Evolutionary conservation across 1,139 yeast species (phyloP).

Genomic region (Pichia sp.): DNA sequence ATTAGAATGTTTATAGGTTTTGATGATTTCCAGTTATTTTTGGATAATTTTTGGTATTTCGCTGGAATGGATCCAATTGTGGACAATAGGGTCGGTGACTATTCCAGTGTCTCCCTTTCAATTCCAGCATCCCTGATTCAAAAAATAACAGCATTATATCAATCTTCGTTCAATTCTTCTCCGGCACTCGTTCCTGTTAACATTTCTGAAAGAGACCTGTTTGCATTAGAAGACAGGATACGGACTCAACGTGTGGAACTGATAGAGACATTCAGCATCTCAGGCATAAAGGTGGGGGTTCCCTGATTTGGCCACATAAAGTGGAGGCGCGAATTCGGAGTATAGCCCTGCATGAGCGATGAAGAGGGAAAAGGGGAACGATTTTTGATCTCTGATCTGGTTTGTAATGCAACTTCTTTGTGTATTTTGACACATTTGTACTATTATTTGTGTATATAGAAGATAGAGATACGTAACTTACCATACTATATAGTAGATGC

Average conservation of each 20-base stretch:
- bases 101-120: not conserved
- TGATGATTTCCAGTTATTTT: slow-evolving; percentile 1
- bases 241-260: not conserved
- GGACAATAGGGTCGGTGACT: not conserved
- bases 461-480: not conserved
- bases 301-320: too few species aligned
- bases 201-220: not conserved
- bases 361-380: too few species aligned
- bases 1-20: slow-evolving; percentile 9
- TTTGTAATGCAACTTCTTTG: too few species aligned
- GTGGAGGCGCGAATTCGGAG: too few species aligned
- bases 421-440: too few species aligned
- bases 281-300: not conserved
- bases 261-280: not conserved
- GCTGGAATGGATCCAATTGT: slow-evolving; percentile 6
- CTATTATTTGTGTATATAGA: too few species aligned
- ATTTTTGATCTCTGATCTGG: too few species aligned
- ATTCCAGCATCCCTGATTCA: not conserved
- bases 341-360: too few species aligned
- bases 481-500: not conserved
- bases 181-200: too few species aligned
- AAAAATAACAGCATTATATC: slow-evolving; percentile 1
- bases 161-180: too few species aligned
- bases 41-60: slow-evolving; percentile 3
- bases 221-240: not conserved